phyloP scores from a whole-genome alignment of 352 stramenopile genomes.

The Globisporangium viniferum region DNA sequence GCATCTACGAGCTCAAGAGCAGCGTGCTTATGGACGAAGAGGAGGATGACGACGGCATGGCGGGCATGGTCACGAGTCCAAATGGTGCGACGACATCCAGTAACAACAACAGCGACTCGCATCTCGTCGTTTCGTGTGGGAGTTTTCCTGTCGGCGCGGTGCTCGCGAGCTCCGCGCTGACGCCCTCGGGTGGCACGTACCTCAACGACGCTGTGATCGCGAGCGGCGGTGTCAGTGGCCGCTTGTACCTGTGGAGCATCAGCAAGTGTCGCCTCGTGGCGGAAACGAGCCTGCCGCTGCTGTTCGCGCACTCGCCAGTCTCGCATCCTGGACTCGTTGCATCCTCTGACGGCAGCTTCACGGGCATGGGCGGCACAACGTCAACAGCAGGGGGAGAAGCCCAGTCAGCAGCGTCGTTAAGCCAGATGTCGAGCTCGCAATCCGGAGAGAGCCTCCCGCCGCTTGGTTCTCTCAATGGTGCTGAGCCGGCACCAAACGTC shows the following conservation, averaged over 20 bases:
- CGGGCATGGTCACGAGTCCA: neutral
- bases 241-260: constrained; percentile 53
- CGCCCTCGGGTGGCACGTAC: constrained; percentile 48
- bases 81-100: neutral
- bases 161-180: constrained; percentile 46
- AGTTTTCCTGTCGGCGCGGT: constrained; percentile 49
- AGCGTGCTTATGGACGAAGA: constrained; percentile 52
- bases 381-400: neutral
- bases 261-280: constrained; percentile 36
- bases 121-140: constrained; percentile 41
- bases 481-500: constrained; percentile 12
- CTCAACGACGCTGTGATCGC: constrained; percentile 45
- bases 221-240: constrained; percentile 43
- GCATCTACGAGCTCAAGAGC: constrained; percentile 66
- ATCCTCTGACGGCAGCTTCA: neutral
- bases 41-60: constrained; percentile 41
- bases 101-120: constrained; percentile 18
- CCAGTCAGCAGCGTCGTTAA: neutral
- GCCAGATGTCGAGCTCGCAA: constrained; percentile 1
- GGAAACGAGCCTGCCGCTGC: constrained; percentile 30
- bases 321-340: neutral
- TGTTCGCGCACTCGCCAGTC: constrained; percentile 32
- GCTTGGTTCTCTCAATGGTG: neutral
- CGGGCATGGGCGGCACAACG: neutral
- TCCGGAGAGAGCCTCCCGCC: constrained; percentile 1